Evolutionary conservation across 2,329 filamentous ascomycete genomes (phyloP), one percentile per base, ranked within the genome.

Genomic region (Alternaria viburni): DNA sequence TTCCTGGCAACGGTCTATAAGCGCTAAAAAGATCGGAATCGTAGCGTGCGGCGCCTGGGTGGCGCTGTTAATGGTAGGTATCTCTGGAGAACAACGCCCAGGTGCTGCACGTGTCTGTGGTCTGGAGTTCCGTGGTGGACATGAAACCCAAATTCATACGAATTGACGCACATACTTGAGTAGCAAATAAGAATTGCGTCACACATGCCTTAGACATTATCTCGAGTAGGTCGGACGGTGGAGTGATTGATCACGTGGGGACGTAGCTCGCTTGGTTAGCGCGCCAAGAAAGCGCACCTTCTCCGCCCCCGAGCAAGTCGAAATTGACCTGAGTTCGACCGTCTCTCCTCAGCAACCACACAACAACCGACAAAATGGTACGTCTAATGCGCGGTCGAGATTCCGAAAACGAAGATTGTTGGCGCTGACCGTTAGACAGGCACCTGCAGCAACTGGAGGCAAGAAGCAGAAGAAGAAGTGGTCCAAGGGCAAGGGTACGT

Each of bases 381-480:
- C 52, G 78, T 74, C 54, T 23, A 19, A 13, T 23, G 19, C 47
- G 36, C 49, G 25, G 13, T 10, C 47, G 25, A 21, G 7, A 28
- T 1, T 19, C 13, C 11, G 13, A 28, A 30, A 7, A 13, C 13
- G 43, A n/a, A 32, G 36, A 41, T 32, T 49, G 19, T 44, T 57
- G 60, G 43, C 23, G 58, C 65, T 70, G 59, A 70, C 47, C 46
- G 23, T 54, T 63, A 43, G 10, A 21, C 43, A 70, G 68, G 69
- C 85, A 79, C 84, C 84, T 77, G 84, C 84, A 83, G 84, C 84
- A 80, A 85, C 89, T 80, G 89, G 89, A 81, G 89, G 87, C 80
- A 91, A 91, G 88, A 91, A 91, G 86, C 89, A 91, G 84, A 92
- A 91, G 89, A 91, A 92, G 89, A 92, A 91, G 89, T 91, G 89